phyloP scores from a whole-genome alignment of 1,284 basidiomycete genomes.

The Ganoderma sinense region DNA sequence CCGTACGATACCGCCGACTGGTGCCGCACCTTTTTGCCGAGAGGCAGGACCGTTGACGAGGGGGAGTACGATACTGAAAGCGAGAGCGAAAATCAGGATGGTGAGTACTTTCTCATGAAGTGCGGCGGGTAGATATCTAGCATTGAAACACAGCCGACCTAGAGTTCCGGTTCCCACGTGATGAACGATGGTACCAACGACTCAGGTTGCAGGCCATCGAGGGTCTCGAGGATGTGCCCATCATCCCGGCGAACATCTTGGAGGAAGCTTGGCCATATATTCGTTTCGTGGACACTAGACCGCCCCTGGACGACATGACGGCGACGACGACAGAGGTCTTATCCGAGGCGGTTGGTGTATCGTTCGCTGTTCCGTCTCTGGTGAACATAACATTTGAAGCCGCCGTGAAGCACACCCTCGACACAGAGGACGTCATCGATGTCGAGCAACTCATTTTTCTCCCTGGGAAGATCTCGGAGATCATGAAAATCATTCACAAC shows the following conservation, averaged over 20 bases:
- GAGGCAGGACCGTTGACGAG: not conserved
- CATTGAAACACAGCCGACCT: not conserved
- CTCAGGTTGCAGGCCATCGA: not conserved
- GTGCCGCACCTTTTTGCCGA: not conserved
- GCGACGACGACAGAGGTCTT: not conserved
- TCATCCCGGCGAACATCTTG: not conserved
- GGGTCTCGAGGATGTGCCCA: not conserved
- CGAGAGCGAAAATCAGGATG: not conserved
- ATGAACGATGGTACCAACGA: not conserved
- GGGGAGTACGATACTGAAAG: not conserved
- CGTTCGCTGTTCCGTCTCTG: conserved; percentile 21
- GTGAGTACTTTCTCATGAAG: not conserved
- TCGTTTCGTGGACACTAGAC: not conserved
- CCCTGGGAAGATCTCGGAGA: conserved; percentile 33
- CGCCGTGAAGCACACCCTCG: conserved; percentile 37
- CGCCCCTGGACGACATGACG: not conserved
- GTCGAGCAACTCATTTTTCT: conserved; percentile 39
- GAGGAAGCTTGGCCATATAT: not conserved
- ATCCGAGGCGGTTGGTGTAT: too few relatives aligned
- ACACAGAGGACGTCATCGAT: conserved; percentile 30
- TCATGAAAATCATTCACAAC: conserved; percentile 29
- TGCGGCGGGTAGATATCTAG: not conserved
- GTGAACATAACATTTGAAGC: conserved; percentile 36
- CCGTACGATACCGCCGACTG: conserved; percentile 33
- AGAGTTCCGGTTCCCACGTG: not conserved